Evolutionary conservation across 768 basidiomycete genomes (phyloP).

Genomic region (Podaxis pistillaris): DNA sequence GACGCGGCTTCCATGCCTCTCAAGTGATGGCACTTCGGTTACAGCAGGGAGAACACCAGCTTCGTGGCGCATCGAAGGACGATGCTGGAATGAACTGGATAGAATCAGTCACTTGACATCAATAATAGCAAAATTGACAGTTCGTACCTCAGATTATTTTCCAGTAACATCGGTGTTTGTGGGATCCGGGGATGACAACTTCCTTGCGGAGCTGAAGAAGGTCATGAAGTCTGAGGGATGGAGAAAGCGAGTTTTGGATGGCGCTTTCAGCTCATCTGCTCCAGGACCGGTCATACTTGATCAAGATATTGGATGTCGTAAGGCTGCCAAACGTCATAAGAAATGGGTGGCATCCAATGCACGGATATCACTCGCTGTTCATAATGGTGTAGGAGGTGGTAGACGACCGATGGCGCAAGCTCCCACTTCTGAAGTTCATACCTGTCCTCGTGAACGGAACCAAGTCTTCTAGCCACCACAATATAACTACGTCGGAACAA

Average conservation of each 20-base stretch:
- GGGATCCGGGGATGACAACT: neutral
- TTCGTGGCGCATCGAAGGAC: neutral
- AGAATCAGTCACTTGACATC: neutral
- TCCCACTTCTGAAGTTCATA: neutral
- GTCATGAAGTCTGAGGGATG: neutral
- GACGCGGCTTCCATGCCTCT: neutral
- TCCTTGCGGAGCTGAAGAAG: neutral
- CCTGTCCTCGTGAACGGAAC: neutral
- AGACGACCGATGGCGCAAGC: neutral
- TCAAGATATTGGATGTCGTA: neutral
- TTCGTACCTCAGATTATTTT: neutral
- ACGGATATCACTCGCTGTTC: neutral
- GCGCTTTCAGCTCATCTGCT: neutral
- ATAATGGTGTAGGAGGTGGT: neutral
- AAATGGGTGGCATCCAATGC: neutral
- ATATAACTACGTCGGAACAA: neutral
- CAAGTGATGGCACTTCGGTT: neutral
- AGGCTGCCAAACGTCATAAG: neutral
- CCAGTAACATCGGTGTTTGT: neutral
- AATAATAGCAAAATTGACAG: neutral
- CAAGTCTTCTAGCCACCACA: neutral
- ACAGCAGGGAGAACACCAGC: neutral
- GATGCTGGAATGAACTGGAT: neutral
- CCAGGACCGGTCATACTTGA: neutral
- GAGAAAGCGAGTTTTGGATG: neutral